A percentile compares a stretch with the other conserved stretches of the same genome.
These are phyloP conservation scores for Cordyceps militaris DNA, from an alignment of 2,329 filamentous ascomycete genomes.

Conservation along the genomic window DNA sequence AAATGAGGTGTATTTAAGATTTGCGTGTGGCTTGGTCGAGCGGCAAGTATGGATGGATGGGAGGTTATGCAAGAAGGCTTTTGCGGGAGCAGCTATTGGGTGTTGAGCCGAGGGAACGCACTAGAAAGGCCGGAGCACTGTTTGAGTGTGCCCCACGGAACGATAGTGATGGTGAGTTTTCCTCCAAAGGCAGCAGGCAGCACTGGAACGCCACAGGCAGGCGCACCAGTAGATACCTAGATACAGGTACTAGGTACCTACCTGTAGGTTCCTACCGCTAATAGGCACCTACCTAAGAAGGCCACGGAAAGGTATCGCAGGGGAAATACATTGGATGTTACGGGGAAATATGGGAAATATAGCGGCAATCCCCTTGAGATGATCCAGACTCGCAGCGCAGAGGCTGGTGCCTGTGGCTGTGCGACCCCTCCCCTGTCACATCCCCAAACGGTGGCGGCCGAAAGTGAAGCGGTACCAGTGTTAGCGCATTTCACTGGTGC, in stretches of 20 bases:
- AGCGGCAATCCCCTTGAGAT: background rate
- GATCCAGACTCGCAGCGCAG: background rate
- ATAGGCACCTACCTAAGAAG: too few relatives aligned
- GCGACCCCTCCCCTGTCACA: background rate
- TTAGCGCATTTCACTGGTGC: conserved; percentile 5
- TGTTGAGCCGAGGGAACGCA: conserved; percentile 9
- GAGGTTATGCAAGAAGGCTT: background rate
- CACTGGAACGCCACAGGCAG: too few relatives aligned
- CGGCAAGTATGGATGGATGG: background rate
- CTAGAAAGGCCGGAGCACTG: conserved; percentile 4
- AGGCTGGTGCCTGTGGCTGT: conserved; percentile 4
- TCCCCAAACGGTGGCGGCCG: background rate
- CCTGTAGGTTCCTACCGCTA: too few relatives aligned
- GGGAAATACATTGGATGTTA: background rate
- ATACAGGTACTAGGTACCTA: background rate
- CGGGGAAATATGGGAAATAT: background rate
- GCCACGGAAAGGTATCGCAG: background rate
- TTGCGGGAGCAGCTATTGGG: conserved; percentile 7
- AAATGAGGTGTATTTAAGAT: background rate
- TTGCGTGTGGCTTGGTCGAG: background rate
- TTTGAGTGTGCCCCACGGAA: background rate
- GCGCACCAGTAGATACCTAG: background rate
- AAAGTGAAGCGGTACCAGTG: too few relatives aligned
- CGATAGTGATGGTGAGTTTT: too few relatives aligned
- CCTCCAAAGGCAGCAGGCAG: too few relatives aligned